Evolutionary conservation across 2,329 filamentous ascomycete genomes (phyloP).

Genomic region (Coleophoma eucalyptorum): DNA sequence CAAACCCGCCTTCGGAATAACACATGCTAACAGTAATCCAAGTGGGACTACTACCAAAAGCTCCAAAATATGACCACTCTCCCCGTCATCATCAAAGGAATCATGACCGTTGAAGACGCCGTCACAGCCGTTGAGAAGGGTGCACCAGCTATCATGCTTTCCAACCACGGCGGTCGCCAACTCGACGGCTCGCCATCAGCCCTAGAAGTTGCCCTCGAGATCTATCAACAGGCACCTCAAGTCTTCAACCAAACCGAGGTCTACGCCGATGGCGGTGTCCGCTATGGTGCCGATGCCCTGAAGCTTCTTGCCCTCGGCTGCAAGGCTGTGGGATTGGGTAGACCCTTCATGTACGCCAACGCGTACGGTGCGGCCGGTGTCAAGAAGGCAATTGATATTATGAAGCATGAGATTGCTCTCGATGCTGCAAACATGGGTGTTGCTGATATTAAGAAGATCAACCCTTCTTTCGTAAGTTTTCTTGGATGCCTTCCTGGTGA

Average conservation of each 20-base stretch:
- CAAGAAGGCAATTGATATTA: not conserved
- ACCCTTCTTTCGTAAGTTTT: not conserved
- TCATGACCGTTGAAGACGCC: conserved; percentile 31
- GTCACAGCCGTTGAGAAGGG: conserved; percentile 26
- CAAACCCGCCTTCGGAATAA: not conserved
- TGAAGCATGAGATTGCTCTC: not conserved
- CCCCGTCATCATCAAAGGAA: conserved; percentile 30
- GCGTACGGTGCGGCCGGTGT: not conserved
- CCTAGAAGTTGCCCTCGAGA: conserved; percentile 54
- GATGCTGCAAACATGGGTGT: not conserved
- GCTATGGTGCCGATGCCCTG: conserved; percentile 52
- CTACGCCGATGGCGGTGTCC: conserved; percentile 56
- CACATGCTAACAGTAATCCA: not conserved
- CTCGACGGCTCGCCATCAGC: conserved; percentile 45
- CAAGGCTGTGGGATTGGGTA: conserved; percentile 55
- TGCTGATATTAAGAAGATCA: not conserved
- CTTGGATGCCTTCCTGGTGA: not conserved
- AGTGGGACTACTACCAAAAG: conserved; percentile 32
- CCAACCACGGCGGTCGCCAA: conserved; percentile 47
- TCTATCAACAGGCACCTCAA: conserved; percentile 31
- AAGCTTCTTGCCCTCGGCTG: conserved; percentile 58
- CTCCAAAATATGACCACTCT: conserved; percentile 29
- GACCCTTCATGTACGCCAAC: conserved; percentile 21
- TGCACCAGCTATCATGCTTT: conserved; percentile 35
- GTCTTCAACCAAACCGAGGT: conserved; percentile 31